phyloP scores from a whole-genome alignment of 306 rosid species.

The Clitoria ternatea region DNA sequence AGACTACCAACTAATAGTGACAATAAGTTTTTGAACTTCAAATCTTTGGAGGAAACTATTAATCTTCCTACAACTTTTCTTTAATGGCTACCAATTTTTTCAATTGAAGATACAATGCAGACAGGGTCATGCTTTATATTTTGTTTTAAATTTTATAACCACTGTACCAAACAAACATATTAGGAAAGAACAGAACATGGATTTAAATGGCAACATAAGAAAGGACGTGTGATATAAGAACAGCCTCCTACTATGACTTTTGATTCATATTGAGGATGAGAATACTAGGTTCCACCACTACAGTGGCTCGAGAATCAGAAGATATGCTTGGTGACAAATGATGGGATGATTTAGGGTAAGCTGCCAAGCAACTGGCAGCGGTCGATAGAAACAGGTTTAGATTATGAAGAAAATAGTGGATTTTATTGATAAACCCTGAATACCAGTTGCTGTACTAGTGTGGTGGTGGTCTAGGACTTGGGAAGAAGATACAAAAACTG shows the following conservation, averaged over 20 bases:
- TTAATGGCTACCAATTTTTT: neutral
- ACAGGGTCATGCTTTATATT: neutral
- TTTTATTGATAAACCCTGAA: too few relatives aligned
- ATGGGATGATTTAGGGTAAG: neutral
- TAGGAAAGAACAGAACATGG: neutral
- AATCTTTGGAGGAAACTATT: too few relatives aligned
- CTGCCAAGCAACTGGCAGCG: neutral
- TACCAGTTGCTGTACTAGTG: too few relatives aligned
- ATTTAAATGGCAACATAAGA: neutral
- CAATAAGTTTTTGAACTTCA: too few relatives aligned
- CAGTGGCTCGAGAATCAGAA: neutral
- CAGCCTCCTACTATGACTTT: constrained; percentile 49
- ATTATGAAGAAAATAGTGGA: too few relatives aligned
- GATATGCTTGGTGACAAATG: neutral
- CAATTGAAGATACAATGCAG: neutral
- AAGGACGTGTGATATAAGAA: neutral
- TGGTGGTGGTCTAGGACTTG: too few relatives aligned
- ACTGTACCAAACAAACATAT: neutral
- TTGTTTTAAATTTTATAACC: neutral
- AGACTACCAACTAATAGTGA: too few relatives aligned
- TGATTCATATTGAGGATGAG: neutral
- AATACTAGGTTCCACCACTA: neutral
- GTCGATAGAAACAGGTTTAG: too few relatives aligned
- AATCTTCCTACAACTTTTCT: too few relatives aligned
- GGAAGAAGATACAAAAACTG: too few relatives aligned